A percentile compares a stretch with the other conserved stretches of the same genome.
Evolutionary conservation across 140 eudicot genomes (phyloP).

Genomic region (Senecio squalidus): DNA sequence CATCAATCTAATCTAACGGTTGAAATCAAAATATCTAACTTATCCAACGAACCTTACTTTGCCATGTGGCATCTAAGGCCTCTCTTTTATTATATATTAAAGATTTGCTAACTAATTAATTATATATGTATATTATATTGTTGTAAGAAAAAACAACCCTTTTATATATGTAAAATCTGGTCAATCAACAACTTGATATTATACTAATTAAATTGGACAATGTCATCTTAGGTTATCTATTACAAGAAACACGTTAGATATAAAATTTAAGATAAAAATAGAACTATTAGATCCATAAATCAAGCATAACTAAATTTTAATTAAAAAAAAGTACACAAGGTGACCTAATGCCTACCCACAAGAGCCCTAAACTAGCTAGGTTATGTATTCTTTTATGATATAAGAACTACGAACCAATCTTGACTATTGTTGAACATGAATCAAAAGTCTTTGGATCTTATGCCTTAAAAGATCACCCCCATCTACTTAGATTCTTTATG

Average conservation of each 20-base stretch:
- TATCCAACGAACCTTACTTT: too few species aligned
- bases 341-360: slow-evolving; percentile 37
- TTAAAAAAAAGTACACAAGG: slow-evolving; percentile 19
- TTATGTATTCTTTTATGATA: slow-evolving; percentile 30
- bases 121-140: too few species aligned
- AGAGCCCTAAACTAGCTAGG: slow-evolving; percentile 25
- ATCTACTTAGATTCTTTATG: slow-evolving; percentile 34
- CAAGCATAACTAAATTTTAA: slow-evolving; percentile 15
- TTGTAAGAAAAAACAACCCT: background rate
- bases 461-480: slow-evolving; percentile 26
- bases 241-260: slow-evolving; percentile 25
- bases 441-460: slow-evolving; percentile 39
- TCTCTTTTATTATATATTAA: too few species aligned
- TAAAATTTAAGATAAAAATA: background rate
- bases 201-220: slow-evolving; percentile 18
- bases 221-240: slow-evolving; percentile 41
- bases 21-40: too few species aligned
- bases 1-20: too few species aligned
- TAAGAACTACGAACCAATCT: slow-evolving; percentile 29
- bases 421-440: slow-evolving; percentile 38
- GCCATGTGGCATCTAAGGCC: too few species aligned
- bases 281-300: slow-evolving; percentile 21
- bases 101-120: too few species aligned
- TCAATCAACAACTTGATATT: slow-evolving; percentile 19
- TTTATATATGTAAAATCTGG: background rate